These are phyloP conservation scores for Gonium pectorale DNA, from an alignment of 139 green algal genomes.

Conservation along the genomic window DNA sequence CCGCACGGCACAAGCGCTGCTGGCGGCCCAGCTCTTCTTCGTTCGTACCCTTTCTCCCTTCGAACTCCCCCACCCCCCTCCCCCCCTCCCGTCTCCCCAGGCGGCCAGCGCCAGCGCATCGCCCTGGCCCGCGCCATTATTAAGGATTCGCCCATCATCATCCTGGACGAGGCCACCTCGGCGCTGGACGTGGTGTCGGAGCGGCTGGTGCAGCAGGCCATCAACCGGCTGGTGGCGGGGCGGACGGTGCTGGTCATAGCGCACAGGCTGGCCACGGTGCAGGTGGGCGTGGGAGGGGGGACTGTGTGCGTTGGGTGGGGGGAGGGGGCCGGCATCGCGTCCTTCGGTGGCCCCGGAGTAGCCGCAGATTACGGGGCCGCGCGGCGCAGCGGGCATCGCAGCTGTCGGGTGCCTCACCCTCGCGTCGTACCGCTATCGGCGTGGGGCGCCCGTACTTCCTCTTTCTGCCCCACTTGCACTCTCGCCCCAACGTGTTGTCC, in stretches of 20 bases:
- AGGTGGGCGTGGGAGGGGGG: slow-evolving; percentile 48
- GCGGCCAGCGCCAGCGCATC: slow-evolving; percentile 87
- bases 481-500: too few relatives aligned
- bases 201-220: slow-evolving; percentile 87
- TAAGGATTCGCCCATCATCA: slow-evolving; percentile 85
- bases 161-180: slow-evolving; percentile 95
- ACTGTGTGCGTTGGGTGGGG: neutral
- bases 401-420: too few relatives aligned
- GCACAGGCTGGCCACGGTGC: slow-evolving; percentile 86
- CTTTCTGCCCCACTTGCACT: too few relatives aligned
- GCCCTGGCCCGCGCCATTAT: slow-evolving; percentile 94
- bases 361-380: too few relatives aligned
- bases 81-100: slow-evolving; percentile 21
- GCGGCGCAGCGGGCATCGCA: too few relatives aligned
- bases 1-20: too few relatives aligned
- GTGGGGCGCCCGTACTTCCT: too few relatives aligned
- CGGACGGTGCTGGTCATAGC: slow-evolving; percentile 95
- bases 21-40: too few relatives aligned
- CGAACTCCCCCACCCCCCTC: neutral
- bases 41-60: neutral
- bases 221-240: slow-evolving; percentile 87
- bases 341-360: too few relatives aligned
- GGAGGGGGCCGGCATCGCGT: neutral
- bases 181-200: slow-evolving; percentile 67
- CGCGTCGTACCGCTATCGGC: too few relatives aligned